Conservation (phyloP, 495 filamentous ascomycete genomes). For the Aspergillus baeticus region DNA sequence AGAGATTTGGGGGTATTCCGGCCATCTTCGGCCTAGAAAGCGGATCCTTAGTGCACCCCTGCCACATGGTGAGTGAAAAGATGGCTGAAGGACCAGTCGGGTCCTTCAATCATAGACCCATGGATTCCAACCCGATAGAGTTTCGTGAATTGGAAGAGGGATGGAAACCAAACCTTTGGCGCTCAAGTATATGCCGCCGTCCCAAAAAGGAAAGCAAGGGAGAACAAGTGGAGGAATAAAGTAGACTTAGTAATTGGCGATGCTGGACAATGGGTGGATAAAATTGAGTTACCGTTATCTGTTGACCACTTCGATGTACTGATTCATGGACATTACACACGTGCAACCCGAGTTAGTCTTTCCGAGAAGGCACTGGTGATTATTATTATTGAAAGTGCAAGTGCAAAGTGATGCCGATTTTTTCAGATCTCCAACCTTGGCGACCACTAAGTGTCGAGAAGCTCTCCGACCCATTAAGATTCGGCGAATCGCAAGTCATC, state of each 20-base stretch:
- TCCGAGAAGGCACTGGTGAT: no score
- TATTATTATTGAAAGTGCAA: neutral
- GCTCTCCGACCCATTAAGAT: constrained; percentile 14
- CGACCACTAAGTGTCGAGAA: constrained; percentile 16
- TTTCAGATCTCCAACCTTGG: constrained; percentile 20
- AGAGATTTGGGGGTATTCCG: no score
- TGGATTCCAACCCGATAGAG: neutral
- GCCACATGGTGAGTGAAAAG: constrained; percentile 19
- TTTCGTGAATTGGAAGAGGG: neutral
- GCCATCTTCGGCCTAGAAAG: no score
- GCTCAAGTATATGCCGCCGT: neutral
- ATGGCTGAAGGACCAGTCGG: neutral
- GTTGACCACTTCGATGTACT: no score
- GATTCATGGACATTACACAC: no score
- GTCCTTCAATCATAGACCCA: neutral
- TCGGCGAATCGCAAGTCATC: constrained; percentile 16
- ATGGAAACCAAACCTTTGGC: neutral
- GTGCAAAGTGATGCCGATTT: neutral
- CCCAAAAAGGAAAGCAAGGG: constrained; percentile 2
- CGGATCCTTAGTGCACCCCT: neutral
- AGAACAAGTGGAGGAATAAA: neutral
- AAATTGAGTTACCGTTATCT: no score
- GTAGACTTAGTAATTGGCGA: neutral
- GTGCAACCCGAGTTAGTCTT: no score
- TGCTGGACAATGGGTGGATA: neutral